These are phyloP conservation scores for Ceratobasidium sp. DNA, from an alignment of 1,284 basidiomycete species.

Conservation along the genomic window DNA sequence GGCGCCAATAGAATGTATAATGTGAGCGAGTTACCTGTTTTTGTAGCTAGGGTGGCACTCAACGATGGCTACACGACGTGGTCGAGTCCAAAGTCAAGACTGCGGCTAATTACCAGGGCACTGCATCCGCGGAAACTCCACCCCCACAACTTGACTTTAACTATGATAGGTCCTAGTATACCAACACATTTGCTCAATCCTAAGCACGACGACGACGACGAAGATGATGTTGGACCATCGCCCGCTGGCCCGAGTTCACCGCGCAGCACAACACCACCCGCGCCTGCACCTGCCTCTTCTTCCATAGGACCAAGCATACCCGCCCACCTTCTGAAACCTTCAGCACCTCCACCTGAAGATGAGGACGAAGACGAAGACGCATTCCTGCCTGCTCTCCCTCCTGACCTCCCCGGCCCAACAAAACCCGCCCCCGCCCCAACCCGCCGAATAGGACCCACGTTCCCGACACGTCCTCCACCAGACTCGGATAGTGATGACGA, in stretches of 20 bases:
- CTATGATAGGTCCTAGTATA: slow-evolving; percentile 33
- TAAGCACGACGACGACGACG: neutral
- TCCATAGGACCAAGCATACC: slow-evolving; percentile 44
- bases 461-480: slow-evolving; percentile 52
- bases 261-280: slow-evolving; percentile 29
- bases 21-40: too few species aligned
- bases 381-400: slow-evolving; percentile 71
- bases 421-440: neutral
- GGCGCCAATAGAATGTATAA: too few species aligned
- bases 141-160: neutral
- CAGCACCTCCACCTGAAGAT: slow-evolving; percentile 50
- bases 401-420: slow-evolving; percentile 61
- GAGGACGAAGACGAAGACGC: slow-evolving; percentile 69
- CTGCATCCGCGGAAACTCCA: slow-evolving; percentile 29
- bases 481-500: slow-evolving; percentile 70
- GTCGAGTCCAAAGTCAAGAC: slow-evolving; percentile 27
- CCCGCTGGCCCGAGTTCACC: slow-evolving; percentile 20
- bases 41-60: too few species aligned
- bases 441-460: slow-evolving; percentile 42
- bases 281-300: neutral
- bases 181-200: slow-evolving; percentile 23
- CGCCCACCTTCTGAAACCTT: slow-evolving; percentile 36
- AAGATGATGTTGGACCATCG: neutral
- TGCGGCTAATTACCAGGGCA: slow-evolving; percentile 38
- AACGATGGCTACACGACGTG: neutral